These are phyloP conservation scores for Colletotrichum abscissum DNA, from an alignment of 2,329 filamentous ascomycete species.

Conservation along the genomic window DNA sequence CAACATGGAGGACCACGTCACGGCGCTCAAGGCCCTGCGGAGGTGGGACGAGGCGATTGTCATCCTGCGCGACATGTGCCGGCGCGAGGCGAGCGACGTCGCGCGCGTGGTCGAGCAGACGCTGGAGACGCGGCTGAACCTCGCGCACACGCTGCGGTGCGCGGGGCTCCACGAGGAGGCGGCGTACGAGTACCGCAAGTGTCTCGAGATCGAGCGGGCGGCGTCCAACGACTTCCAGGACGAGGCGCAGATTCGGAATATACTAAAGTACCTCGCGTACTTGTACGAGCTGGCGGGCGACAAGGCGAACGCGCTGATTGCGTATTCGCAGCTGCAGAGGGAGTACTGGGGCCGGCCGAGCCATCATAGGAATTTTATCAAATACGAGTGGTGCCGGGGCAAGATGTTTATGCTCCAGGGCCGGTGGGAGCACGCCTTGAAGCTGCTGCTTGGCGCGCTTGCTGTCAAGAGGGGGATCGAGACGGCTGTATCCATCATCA, in stretches of 20 bases:
- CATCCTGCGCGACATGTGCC: conserved; percentile 34
- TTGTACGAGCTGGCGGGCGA: conserved; percentile 32
- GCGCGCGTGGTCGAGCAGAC: conserved; percentile 29
- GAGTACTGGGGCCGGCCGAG: conserved; percentile 30
- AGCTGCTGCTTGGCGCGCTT: conserved; percentile 31
- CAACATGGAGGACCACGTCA: conserved; percentile 35
- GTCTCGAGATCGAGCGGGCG: conserved; percentile 32
- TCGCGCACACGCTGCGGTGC: conserved; percentile 31
- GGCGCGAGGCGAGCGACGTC: conserved; percentile 28
- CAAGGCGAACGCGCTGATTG: conserved; percentile 26
- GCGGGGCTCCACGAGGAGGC: conserved; percentile 32
- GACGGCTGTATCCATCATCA: conserved; percentile 25
- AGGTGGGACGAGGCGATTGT: conserved; percentile 32
- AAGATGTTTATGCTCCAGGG: conserved; percentile 37
- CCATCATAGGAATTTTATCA: conserved; percentile 28
- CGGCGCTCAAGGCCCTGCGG: conserved; percentile 28
- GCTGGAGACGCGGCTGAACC: conserved; percentile 28
- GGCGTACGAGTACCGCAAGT: conserved; percentile 36
- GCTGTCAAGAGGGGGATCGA: conserved; percentile 24
- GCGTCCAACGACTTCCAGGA: conserved; percentile 26
- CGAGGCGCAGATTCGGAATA: conserved; percentile 31
- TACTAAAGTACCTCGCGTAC: conserved; percentile 35
- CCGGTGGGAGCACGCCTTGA: conserved; percentile 32
- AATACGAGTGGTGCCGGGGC: conserved; percentile 33
- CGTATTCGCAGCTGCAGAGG: conserved; percentile 34